A percentile compares a stretch with the other conserved stretches of the same genome.
Conservation (phyloP, 176 grass and related monocot genomes). For the Aegilops speltoides region DNA sequence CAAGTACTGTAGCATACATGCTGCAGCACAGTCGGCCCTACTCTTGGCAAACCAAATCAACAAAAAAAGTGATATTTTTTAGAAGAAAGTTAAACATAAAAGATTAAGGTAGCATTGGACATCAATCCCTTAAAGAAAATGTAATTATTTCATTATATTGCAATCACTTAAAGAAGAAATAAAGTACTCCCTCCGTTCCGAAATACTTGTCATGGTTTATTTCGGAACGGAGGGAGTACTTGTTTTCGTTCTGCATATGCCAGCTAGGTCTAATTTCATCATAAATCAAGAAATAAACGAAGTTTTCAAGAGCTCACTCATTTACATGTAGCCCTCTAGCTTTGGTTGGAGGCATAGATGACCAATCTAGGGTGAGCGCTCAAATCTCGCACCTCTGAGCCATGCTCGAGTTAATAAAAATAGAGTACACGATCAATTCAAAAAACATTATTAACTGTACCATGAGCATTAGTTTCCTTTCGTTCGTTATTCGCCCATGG, state of each 20-base stretch:
- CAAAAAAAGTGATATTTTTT: background rate
- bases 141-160: background rate
- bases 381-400: background rate
- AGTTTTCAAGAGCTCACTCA: background rate
- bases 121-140: background rate
- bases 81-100: background rate
- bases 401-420: background rate
- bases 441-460: background rate
- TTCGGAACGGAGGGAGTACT: too few species aligned
- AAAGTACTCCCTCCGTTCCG: background rate
- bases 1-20: background rate
- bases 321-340: constrained; percentile 2
- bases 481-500: background rate
- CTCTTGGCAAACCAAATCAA: background rate
- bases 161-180: background rate
- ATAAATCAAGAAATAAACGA: constrained; percentile 1
- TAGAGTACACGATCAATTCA: background rate
- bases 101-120: background rate
- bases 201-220: too few species aligned
- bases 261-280: background rate
- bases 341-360: background rate
- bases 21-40: background rate
- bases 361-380: background rate
- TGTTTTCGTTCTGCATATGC: background rate
- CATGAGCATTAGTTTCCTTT: background rate